Base-by-base conservation (phyloP, 345 rosid species). In the Syzygium grande region DNA sequence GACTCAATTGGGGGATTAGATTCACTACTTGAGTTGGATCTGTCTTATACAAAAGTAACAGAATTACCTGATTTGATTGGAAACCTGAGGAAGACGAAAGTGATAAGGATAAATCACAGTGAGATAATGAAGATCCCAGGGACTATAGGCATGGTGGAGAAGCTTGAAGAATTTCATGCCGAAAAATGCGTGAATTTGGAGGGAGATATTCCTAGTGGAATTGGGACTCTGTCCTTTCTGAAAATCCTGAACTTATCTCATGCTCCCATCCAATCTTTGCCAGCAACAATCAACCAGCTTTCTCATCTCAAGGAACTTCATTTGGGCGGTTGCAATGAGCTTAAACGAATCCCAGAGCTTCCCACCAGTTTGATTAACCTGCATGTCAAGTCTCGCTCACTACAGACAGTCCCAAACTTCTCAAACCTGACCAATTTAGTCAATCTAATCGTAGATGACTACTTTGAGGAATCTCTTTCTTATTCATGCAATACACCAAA, bases 231-330 rank as follows among this genome's bases (percentile, higher is more conserved):
- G 6, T 12, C 80, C 49, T 7, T 38, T 56, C 21, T 87, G 52
- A 84, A 49, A n/a, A 55, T 27, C 12, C 22, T 87, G 83, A 51
- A 55, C 23, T 15, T 87, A 15, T 38, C 52, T 2, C 2, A 38
- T 11, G 21, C 88, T 43, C 1, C 10, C 7, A 14, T 87, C 21
- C 2, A 0, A 21, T 49, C 15, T 3, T 3, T 87, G 88, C 88
- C 88, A 14, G 21, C 55, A 16, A 46, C 79, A 21, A 87, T 87
- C 79, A n/a, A 23, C 61, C 77, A 49, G 11, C 86, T 87, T 51
- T 49, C 86, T 43, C 46, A 21, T 56, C 86, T 87, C 43, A n/a
- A 84, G 2, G 6, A 19, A 85, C 78, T 87, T 22, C 9, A 46
- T 61, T 87, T 87, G 73, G 29, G n/a, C 49, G 30, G 51, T 38